Evolutionary conservation across 1,139 yeast species (phyloP).

Genomic region (Pichia sp.): DNA sequence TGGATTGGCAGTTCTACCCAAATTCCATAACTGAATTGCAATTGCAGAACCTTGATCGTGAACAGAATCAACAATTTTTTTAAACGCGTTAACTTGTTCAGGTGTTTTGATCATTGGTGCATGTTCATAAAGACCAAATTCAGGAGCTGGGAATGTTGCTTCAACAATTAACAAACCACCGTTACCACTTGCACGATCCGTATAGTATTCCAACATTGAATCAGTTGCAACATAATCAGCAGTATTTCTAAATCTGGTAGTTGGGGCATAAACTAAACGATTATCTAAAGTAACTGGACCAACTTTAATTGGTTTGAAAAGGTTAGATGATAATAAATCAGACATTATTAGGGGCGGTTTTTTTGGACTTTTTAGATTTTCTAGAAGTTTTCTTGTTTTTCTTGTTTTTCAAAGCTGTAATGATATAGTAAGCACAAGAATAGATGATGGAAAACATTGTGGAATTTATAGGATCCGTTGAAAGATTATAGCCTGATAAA

Average conservation of each 20-base stretch:
- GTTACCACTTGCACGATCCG: constrained; percentile 43
- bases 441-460: neutral
- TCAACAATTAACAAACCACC: constrained; percentile 54
- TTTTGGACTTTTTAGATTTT: neutral
- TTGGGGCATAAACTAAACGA: constrained; percentile 47
- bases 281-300: constrained; percentile 36
- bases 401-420: neutral
- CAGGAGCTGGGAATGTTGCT: constrained; percentile 41
- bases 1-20: constrained; percentile 52
- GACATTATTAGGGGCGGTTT: neutral
- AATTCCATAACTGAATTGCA: constrained; percentile 52
- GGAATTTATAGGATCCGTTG: neutral
- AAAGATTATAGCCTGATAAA: neutral
- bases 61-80: constrained; percentile 47
- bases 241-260: constrained; percentile 46
- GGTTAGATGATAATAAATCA: constrained; percentile 29
- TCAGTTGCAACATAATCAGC: constrained; percentile 41
- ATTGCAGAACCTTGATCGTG: constrained; percentile 48
- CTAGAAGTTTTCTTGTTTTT: neutral
- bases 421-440: neutral
- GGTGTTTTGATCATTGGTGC: constrained; percentile 49
- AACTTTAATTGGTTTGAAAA: constrained; percentile 45
- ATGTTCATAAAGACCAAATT: constrained; percentile 39
- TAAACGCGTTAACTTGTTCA: constrained; percentile 42
- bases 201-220: constrained; percentile 44